These are phyloP conservation scores for Podospora australis DNA, from an alignment of 495 filamentous ascomycete genomes.

Conservation along the genomic window DNA sequence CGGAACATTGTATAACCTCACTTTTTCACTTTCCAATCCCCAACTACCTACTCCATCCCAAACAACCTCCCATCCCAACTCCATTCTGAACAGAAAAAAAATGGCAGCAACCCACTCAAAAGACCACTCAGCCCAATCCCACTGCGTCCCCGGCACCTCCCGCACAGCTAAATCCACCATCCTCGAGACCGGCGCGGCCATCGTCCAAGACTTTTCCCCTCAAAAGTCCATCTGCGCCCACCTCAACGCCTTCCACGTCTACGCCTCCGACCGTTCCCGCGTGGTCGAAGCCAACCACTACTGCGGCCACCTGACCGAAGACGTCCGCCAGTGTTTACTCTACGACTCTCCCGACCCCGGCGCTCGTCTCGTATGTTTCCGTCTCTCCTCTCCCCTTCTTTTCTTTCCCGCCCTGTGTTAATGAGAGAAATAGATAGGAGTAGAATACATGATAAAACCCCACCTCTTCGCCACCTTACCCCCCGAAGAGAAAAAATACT, in stretches of 20 bases:
- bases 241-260: conserved; percentile 80
- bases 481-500: conserved; percentile 60
- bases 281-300: conserved; percentile 80
- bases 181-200: conserved; percentile 58
- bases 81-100: not conserved
- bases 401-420: too few relatives aligned
- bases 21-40: not conserved
- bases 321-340: conserved; percentile 72
- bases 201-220: conserved; percentile 62
- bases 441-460: conserved; percentile 89
- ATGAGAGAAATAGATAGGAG: too few relatives aligned
- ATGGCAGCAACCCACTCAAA: conserved; percentile 11
- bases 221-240: conserved; percentile 74
- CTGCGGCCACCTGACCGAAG: conserved; percentile 70
- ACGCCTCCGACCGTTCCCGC: conserved; percentile 60
- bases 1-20: too few relatives aligned
- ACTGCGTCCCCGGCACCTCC: conserved; percentile 42
- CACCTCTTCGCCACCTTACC: conserved; percentile 60
- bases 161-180: conserved; percentile 50
- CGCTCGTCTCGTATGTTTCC: conserved; percentile 65
- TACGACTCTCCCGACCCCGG: conserved; percentile 63
- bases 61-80: not conserved
- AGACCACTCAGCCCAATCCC: conserved; percentile 8
- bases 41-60: not conserved
- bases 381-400: too few relatives aligned